phyloP scores from a whole-genome alignment of 1,284 basidiomycete genomes.

The Rhodotorula sp. region DNA sequence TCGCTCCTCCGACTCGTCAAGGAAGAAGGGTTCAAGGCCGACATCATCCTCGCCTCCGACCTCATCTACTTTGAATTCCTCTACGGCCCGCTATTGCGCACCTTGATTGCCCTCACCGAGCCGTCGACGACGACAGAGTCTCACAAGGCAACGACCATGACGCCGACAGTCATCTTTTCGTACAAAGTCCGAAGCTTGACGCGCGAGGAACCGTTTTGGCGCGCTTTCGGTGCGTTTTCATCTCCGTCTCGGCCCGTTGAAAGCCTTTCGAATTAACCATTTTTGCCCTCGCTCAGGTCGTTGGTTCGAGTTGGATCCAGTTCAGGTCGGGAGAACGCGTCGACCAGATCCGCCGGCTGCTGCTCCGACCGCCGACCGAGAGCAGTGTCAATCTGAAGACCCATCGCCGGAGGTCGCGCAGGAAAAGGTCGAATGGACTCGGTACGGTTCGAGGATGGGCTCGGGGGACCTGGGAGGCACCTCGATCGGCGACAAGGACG shows the following conservation, averaged over 20 bases:
- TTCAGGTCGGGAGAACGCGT: slow-evolving; percentile 52
- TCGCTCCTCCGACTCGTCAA: slow-evolving; percentile 49
- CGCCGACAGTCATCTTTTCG: slow-evolving; percentile 17
- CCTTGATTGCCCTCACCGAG: slow-evolving; percentile 65
- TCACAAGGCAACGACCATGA: not conserved
- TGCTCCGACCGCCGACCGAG: not conserved
- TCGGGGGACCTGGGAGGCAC: too few species aligned
- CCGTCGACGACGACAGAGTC: not conserved
- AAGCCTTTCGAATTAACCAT: not conserved
- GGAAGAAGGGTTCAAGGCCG: not conserved
- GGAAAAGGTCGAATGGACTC: slow-evolving; percentile 13
- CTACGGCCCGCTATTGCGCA: slow-evolving; percentile 66
- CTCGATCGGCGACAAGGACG: slow-evolving; percentile 38
- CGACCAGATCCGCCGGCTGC: not conserved
- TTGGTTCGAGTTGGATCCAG: slow-evolving; percentile 72
- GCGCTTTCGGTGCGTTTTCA: slow-evolving; percentile 62
- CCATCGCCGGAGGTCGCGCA: slow-evolving; percentile 31
- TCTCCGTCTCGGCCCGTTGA: too few species aligned
- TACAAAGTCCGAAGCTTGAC: slow-evolving; percentile 71
- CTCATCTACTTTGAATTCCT: slow-evolving; percentile 72
- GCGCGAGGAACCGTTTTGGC: slow-evolving; percentile 79
- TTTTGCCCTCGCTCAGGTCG: slow-evolving; percentile 5
- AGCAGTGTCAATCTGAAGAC: not conserved
- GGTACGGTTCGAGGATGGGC: slow-evolving; percentile 26
- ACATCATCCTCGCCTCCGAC: slow-evolving; percentile 35